Evolutionary conservation across 495 filamentous ascomycete genomes (phyloP), one percentile per base, ranked within the genome.

Genomic region (Gamarada debralockiae): DNA sequence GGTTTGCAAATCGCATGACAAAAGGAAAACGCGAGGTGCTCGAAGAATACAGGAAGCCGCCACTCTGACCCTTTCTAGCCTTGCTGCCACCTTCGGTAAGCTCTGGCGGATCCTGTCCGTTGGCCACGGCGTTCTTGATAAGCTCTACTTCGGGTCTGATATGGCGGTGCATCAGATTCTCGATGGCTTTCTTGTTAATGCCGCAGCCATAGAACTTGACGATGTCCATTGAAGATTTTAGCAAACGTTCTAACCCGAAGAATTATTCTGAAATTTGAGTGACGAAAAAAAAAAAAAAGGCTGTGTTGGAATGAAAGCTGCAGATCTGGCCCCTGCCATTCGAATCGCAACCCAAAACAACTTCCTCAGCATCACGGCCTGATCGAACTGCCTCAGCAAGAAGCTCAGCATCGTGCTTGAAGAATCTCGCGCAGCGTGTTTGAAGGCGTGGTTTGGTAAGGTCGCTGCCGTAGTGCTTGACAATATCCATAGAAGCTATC

Each of bases 381-480:
- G 29, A 25, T 20, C 3, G 20, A 5, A 58, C 45, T 39, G 42
- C 34, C 8, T 50, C 29, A 15, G 15, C 24, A n/a, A 56, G 21
- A 13, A 23, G 3, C 17, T 50, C 34, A n/a, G 17, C 25, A 24
- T 50, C 43, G n/a, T 34, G 37, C 2, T 10, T 27, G 24, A 55
- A 49, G 23, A 34, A 14, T 41, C 51, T 22, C 1, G 27, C 10
- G 29, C 27, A 37, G 40, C 46, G 31, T 12, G 22, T 38, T 20
- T 13, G 2, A 1, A 53, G 2, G 13, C 21, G 40, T 2, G 0
- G 13, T 9, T 25, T 31, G 10, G 51, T 46, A 24, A 24, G 31
- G 22, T 55, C 36, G 34, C 15, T 41, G 22, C 55, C 55, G 34
- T 57, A 58, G 23, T 44, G 38, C 42, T 48, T 53, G 7, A 41